Conservation (phyloP, 768 basidiomycete genomes). For the Dentipellis sp. region DNA sequence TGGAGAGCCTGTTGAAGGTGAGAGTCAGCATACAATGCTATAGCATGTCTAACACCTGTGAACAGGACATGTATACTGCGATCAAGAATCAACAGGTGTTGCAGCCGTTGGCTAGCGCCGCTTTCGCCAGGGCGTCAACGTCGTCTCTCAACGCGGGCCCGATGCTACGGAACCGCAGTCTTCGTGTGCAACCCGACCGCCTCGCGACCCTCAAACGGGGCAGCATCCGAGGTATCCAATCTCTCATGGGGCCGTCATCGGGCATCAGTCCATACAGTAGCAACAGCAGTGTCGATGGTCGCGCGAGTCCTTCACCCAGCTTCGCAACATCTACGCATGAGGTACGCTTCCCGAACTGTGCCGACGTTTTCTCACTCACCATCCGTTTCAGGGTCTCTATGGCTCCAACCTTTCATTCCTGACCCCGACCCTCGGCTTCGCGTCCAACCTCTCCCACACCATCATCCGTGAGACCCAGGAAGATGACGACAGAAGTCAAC, state of each 20-base stretch:
- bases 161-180: conserved; percentile 58
- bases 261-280: conserved; percentile 79
- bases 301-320: conserved; percentile 92
- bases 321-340: conserved; percentile 87
- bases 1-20: conserved; percentile 83
- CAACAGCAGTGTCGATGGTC: conserved; percentile 75
- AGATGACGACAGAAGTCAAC: conserved; percentile 70
- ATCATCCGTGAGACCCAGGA: conserved; percentile 95
- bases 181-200: conserved; percentile 59
- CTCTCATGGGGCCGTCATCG: conserved; percentile 59
- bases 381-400: conserved; percentile 38
- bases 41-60: conserved; percentile 1
- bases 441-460: conserved; percentile 89
- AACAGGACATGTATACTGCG: conserved; percentile 87
- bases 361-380: neutral
- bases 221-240: conserved; percentile 83
- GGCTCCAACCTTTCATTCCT: conserved; percentile 63
- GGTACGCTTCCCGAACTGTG: conserved; percentile 26
- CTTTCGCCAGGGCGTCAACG: conserved; percentile 34
- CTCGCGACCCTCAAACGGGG: conserved; percentile 77
- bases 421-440: conserved; percentile 89
- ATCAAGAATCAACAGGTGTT: conserved; percentile 88
- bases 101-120: conserved; percentile 55
- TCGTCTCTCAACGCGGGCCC: conserved; percentile 49
- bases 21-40: conserved; percentile 6